These are phyloP conservation scores for Asterochloris sp. DNA, from an alignment of 139 green algal species.

Conservation along the genomic window DNA sequence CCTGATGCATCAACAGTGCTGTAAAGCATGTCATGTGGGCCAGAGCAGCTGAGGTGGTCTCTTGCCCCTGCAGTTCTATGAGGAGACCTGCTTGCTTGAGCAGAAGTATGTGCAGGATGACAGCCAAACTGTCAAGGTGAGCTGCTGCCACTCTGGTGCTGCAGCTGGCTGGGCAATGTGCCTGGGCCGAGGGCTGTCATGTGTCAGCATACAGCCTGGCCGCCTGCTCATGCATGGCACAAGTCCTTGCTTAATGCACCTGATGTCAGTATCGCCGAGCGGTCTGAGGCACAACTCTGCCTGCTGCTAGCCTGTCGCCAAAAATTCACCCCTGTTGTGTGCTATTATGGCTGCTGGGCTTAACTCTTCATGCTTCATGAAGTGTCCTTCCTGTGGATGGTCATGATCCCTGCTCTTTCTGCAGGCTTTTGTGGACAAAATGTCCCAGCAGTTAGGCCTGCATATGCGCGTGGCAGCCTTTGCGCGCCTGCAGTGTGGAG, in stretches of 20 bases:
- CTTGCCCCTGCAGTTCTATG: slow-evolving; percentile 30
- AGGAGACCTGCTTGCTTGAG: slow-evolving; percentile 70
- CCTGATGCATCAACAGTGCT: too few relatives aligned
- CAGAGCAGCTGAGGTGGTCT: neutral
- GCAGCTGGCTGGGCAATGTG: too few relatives aligned
- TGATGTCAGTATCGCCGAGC: too few relatives aligned
- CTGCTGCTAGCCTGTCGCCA: too few relatives aligned
- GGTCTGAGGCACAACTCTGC: too few relatives aligned
- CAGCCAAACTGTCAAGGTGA: slow-evolving; percentile 34
- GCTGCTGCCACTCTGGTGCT: slow-evolving; percentile 13
- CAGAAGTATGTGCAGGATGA: slow-evolving; percentile 82
- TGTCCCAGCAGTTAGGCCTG: slow-evolving; percentile 21
- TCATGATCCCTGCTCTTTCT: neutral
- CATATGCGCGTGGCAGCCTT: slow-evolving; percentile 24
- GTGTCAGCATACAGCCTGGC: neutral
- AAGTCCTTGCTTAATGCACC: too few relatives aligned
- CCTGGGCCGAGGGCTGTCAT: too few relatives aligned
- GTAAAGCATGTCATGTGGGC: too few relatives aligned
- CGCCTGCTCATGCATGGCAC: too few relatives aligned
- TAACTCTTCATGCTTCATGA: neutral
- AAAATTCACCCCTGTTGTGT: neutral
- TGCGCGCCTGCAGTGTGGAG: slow-evolving; percentile 49
- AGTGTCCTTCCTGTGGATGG: neutral
- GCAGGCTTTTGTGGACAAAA: slow-evolving; percentile 14
- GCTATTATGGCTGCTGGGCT: neutral